Evolutionary conservation across 139 green algal species (phyloP), one percentile per base, ranked within the genome.

Genomic region (Haematococcus lacustris): DNA sequence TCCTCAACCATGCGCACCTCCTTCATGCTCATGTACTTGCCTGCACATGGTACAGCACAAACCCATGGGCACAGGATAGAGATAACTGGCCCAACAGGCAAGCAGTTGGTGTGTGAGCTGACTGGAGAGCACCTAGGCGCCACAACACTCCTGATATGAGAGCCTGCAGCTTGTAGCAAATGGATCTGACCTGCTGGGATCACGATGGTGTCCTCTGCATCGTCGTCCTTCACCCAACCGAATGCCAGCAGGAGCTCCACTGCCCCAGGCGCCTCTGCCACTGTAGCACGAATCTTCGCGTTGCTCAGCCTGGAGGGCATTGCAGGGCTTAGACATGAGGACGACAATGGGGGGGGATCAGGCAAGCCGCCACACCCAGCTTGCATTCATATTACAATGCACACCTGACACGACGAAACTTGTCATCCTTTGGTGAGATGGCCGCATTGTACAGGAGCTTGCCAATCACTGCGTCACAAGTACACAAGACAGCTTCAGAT

Each of bases 1-100:
- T 69, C 63, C 63, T 69, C 63, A 69, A 69, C 51, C 63, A 69
- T 69, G 63, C 63, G 63, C 34, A 69, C 63, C 63, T 69, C 63
- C 25, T 33, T 35, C 63, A 69, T 69, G 63, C 30, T 47, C 5
- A 69, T 69, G 63, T 47, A 69, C 63, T 69, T 69, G 63, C 63
- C 63, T 51, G 60, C 60, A 64, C 5, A 64, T 64, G n/a, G n/a
- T n/a, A n/a, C n/a, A n/a, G n/a, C n/a, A n/a, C n/a, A n/a, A n/a
- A n/a, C n/a, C n/a, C n/a, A n/a, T n/a, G n/a, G n/a, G n/a, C n/a
- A n/a, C n/a, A n/a, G n/a, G n/a, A n/a, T n/a, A n/a, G n/a, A n/a
- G n/a, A n/a, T n/a, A n/a, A n/a, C n/a, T n/a, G n/a, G n/a, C n/a
- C n/a, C n/a, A 64, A 35, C 5, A 35, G 57, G 57, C 9, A 32